A percentile compares a stretch with the other conserved stretches of the same genome.
Conservation (phyloP, 2,329 filamentous ascomycete species). For the Nemania sp. region DNA sequence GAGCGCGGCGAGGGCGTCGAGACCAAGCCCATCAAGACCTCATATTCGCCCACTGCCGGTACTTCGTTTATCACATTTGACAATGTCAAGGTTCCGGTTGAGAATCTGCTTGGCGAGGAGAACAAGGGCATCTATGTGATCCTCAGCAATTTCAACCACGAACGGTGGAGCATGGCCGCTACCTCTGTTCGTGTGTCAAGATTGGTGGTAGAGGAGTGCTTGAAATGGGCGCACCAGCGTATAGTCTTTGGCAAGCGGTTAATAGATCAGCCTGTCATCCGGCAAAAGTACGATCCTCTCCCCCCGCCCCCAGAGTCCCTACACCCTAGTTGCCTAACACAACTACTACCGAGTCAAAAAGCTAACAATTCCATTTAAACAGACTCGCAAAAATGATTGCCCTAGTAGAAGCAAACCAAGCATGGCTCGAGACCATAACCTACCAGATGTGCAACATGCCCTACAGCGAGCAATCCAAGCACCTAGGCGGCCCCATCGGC, state of each 20-base stretch:
- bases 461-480: constrained; percentile 79
- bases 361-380: constrained; percentile 12
- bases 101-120: constrained; percentile 82
- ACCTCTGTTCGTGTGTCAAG: constrained; percentile 74
- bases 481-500: constrained; percentile 83
- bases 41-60: constrained; percentile 82
- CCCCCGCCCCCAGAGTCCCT: not conserved
- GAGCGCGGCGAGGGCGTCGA: constrained; percentile 79
- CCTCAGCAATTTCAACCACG: constrained; percentile 89
- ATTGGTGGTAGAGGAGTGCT: constrained; percentile 81
- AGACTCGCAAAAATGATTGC: constrained; percentile 89
- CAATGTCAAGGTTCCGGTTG: constrained; percentile 85
- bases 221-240: constrained; percentile 91
- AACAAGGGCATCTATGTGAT: constrained; percentile 89
- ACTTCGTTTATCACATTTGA: constrained; percentile 86
- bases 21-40: constrained; percentile 82
- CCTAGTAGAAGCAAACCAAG: constrained; percentile 82
- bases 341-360: not conserved
- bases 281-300: constrained; percentile 71
- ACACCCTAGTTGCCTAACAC: not conserved
- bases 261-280: constrained; percentile 85
- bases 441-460: constrained; percentile 91
- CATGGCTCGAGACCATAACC: constrained; percentile 86
- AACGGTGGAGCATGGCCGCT: constrained; percentile 81
- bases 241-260: constrained; percentile 86